Evolutionary conservation across 106 monocot genomes (phyloP), one percentile per base, ranked within the genome.

Genomic region (Narthecium ossifragum): DNA sequence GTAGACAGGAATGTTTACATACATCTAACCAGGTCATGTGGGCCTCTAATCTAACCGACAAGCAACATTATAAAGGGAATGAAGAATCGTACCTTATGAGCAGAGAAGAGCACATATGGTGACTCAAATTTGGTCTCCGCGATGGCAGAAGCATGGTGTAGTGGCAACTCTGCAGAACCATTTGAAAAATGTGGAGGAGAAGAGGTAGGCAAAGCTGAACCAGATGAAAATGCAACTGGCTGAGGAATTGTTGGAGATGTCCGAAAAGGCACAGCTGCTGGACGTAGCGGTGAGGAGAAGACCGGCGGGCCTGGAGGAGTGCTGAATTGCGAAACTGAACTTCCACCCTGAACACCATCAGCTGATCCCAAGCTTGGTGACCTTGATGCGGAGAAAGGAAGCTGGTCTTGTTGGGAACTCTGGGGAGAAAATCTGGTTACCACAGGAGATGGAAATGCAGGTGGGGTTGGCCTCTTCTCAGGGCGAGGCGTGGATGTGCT

Each of bases 51-150:
- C n/a, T n/a, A n/a, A n/a, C n/a, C n/a, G n/a, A n/a, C n/a, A n/a
- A n/a, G n/a, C n/a, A n/a, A n/a, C n/a, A n/a, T n/a, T n/a, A n/a
- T n/a, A n/a, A n/a, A n/a, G n/a, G n/a, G n/a, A n/a, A n/a, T 14
- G 56, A 36, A 28, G 24, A 46, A 31, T 26, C 4, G 36, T 80
- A 91, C 96, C 96, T 84, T 98, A 76, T 91, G 87, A 30, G 90
- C 78, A 37, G 96, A 84, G 67, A 98, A 98, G 40, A 84, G 79
- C 30, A 98, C 90, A 66, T 87, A 98, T 10, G 86, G 96, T 2
- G 79, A 87, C 51, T 84, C 91, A 28, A 77, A 68, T 52, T 61
- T 68, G 21, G 68, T 55, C 26, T 84, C 86, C 12, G 75, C 83
- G 27, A 77, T 41, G 22, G 51, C 37, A 18, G 80, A 25, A 26